phyloP scores from a whole-genome alignment of 306 rosid genomes.

The Dryas drummondii region DNA sequence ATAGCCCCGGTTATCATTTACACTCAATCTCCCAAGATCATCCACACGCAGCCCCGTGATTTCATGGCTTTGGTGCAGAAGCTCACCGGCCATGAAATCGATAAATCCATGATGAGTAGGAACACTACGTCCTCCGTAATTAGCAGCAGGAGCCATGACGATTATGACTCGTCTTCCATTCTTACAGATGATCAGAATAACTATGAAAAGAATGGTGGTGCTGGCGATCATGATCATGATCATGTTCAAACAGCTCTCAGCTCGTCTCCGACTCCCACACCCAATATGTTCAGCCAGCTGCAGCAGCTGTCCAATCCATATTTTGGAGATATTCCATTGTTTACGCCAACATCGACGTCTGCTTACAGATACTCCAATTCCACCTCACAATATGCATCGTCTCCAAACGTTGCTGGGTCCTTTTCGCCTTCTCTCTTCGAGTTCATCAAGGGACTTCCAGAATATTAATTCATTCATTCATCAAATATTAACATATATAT shows the following conservation, averaged over 20 bases:
- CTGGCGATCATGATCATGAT: neutral
- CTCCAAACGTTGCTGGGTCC: slow-evolving; percentile 39
- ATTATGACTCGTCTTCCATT: slow-evolving; percentile 29
- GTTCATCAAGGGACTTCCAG: slow-evolving; percentile 63
- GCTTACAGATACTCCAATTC: slow-evolving; percentile 41
- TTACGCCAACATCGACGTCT: slow-evolving; percentile 50
- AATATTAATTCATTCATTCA: slow-evolving; percentile 36
- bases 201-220: neutral
- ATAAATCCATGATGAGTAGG: too few relatives aligned
- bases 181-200: slow-evolving; percentile 30
- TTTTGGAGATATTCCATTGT: slow-evolving; percentile 54
- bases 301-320: neutral
- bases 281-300: neutral
- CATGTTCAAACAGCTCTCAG: neutral
- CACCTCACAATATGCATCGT: slow-evolving; percentile 21
- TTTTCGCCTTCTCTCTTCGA: slow-evolving; percentile 68
- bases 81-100: slow-evolving; percentile 59
- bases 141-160: neutral
- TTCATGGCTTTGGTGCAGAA: slow-evolving; percentile 88
- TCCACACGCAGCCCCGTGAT: slow-evolving; percentile 64
- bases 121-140: too few relatives aligned
- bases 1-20: slow-evolving; percentile 65
- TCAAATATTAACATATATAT: too few relatives aligned
- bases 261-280: neutral
- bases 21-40: slow-evolving; percentile 74